These are phyloP conservation scores for Colletotrichum agaves DNA, from an alignment of 2,329 filamentous ascomycete species.

Conservation along the genomic window DNA sequence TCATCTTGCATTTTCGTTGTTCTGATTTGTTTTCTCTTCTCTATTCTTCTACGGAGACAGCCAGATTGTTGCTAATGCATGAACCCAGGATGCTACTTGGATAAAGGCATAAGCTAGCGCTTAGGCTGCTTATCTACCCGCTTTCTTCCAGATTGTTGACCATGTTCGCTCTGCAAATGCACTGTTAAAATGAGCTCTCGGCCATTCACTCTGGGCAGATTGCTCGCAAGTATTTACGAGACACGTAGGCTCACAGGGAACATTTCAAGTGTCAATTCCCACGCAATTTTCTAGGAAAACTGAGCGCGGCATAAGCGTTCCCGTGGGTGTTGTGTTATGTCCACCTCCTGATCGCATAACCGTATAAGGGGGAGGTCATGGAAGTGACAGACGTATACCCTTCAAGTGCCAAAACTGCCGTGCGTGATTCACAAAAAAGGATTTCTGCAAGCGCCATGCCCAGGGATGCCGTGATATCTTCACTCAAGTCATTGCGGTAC, in stretches of 20 bases:
- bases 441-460: constrained; percentile 39
- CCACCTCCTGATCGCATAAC: background rate
- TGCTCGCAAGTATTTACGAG: constrained; percentile 39
- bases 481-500: constrained; percentile 2
- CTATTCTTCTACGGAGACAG: too few species aligned
- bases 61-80: too few species aligned
- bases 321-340: constrained; percentile 25
- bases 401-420: constrained; percentile 39
- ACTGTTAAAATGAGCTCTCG: constrained; percentile 31
- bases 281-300: constrained; percentile 36
- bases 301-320: constrained; percentile 40
- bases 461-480: constrained; percentile 33
- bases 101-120: too few species aligned
- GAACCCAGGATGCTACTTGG: too few species aligned
- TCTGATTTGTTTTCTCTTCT: too few species aligned
- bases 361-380: constrained; percentile 38
- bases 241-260: constrained; percentile 4
- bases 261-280: background rate
- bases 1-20: too few species aligned
- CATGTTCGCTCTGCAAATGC: constrained; percentile 2
- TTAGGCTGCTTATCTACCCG: background rate
- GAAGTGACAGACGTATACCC: constrained; percentile 36
- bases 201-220: constrained; percentile 35
- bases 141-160: background rate
- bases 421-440: constrained; percentile 37